Conservation (phyloP, 225 moss, liverwort and hornwort genomes). For the Sphagnum contortum region DNA sequence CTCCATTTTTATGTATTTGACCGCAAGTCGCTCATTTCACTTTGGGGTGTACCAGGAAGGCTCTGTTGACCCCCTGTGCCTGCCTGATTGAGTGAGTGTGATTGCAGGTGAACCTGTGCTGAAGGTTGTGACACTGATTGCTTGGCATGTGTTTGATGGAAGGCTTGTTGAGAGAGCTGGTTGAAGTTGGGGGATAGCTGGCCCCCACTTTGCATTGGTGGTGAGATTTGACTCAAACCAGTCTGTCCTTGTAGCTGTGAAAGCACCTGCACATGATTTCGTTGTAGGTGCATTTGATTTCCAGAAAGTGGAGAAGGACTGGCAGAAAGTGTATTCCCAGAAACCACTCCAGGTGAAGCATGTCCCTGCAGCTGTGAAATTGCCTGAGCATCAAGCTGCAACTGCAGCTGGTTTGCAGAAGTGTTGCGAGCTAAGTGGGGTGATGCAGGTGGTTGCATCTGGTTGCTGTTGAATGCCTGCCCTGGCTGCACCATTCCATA, state of each 20-base stretch:
- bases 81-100: constrained; percentile 54
- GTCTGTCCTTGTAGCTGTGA: constrained; percentile 55
- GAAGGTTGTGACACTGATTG: constrained; percentile 25
- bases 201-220: constrained; percentile 21
- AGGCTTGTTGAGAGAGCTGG: constrained; percentile 33
- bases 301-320: constrained; percentile 27
- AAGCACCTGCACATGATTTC: constrained; percentile 48
- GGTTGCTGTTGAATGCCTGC: constrained; percentile 8
- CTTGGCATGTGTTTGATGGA: constrained; percentile 12
- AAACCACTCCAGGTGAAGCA: neutral
- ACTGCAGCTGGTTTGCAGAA: constrained; percentile 1
- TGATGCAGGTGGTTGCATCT: constrained; percentile 64
- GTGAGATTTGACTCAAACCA: constrained; percentile 30
- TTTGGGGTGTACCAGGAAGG: constrained; percentile 72
- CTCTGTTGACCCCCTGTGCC: constrained; percentile 56
- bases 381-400: constrained; percentile 8
- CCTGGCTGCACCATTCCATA: constrained; percentile 40
- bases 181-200: constrained; percentile 31
- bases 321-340: constrained; percentile 11
- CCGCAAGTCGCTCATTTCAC: constrained; percentile 65
- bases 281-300: constrained; percentile 45
- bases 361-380: constrained; percentile 5
- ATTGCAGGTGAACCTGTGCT: constrained; percentile 53
- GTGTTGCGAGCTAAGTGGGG: constrained; percentile 32
- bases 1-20: constrained; percentile 30